phyloP scores from a whole-genome alignment of 306 rosid genomes.

The Adenanthera pavonina region DNA sequence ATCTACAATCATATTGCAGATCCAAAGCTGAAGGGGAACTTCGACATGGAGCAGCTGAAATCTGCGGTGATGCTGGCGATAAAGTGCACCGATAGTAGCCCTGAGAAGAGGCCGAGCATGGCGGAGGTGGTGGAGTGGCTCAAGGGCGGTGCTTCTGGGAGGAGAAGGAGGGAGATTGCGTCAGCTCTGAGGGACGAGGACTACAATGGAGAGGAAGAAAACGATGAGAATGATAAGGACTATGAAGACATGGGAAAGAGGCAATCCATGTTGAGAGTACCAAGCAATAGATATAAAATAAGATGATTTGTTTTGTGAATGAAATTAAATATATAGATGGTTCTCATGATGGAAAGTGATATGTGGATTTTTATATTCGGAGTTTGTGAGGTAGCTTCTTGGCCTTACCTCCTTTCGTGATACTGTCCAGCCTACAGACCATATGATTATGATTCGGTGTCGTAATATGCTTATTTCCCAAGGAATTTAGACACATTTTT shows the following conservation, averaged over 20 bases:
- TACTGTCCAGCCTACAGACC: not conserved
- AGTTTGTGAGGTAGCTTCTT: constrained; percentile 23
- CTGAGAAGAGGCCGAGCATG: constrained; percentile 68
- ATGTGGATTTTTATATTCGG: not conserved
- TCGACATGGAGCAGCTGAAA: constrained; percentile 52
- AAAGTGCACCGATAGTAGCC: constrained; percentile 58
- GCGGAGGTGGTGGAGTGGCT: constrained; percentile 66
- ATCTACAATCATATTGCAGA: constrained; percentile 61
- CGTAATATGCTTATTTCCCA: not conserved
- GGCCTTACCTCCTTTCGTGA: not conserved
- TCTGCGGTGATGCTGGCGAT: constrained; percentile 51
- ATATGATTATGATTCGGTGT: not conserved
- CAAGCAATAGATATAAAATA: constrained; percentile 38
- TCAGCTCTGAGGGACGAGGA: not conserved
- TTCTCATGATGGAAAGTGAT: not conserved
- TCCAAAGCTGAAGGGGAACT: constrained; percentile 63
- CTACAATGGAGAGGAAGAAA: constrained; percentile 25
- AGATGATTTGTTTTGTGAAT: constrained; percentile 33
- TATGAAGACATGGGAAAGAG: constrained; percentile 43
- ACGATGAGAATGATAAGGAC: constrained; percentile 31
- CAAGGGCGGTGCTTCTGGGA: constrained; percentile 30
- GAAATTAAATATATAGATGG: not conserved
- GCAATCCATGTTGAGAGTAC: constrained; percentile 17
- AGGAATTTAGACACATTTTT: not conserved
- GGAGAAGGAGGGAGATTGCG: constrained; percentile 33